Conservation (phyloP, 768 basidiomycete species). For the Termitomyces sp. region DNA sequence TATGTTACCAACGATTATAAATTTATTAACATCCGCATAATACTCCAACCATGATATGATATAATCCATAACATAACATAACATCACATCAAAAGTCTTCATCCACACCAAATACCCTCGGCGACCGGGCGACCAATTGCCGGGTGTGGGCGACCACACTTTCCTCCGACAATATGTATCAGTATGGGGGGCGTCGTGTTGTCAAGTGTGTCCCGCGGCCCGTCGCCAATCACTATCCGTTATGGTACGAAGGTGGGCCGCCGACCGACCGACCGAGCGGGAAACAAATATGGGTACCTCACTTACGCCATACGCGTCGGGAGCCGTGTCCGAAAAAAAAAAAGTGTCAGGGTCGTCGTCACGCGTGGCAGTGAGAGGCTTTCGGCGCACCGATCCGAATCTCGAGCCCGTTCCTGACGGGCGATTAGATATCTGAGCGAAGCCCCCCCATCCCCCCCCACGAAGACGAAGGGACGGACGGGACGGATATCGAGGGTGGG, state of each 20-base stretch:
- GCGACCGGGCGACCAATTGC: too few relatives aligned
- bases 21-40: too few relatives aligned
- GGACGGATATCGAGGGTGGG: background rate
- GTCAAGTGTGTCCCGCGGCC: background rate
- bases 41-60: background rate
- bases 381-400: background rate
- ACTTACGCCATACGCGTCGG: background rate
- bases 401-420: conserved; percentile 1
- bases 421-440: conserved; percentile 7
- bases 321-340: background rate
- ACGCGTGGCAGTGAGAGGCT: rapidly evolving
- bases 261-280: background rate
- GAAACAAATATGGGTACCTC: background rate
- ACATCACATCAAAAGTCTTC: background rate
- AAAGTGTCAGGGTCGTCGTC: too few relatives aligned
- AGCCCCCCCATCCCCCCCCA: too few relatives aligned
- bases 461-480: background rate
- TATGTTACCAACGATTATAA: background rate
- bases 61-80: background rate
- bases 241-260: too few relatives aligned
- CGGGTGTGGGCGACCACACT: too few relatives aligned
- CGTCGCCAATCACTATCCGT: too few relatives aligned
- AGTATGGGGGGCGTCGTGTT: too few relatives aligned
- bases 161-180: background rate
- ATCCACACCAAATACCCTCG: too few relatives aligned